These are phyloP conservation scores for Sordariomycetes sp. DNA, from an alignment of 2,329 filamentous ascomycete genomes.

Conservation along the genomic window DNA sequence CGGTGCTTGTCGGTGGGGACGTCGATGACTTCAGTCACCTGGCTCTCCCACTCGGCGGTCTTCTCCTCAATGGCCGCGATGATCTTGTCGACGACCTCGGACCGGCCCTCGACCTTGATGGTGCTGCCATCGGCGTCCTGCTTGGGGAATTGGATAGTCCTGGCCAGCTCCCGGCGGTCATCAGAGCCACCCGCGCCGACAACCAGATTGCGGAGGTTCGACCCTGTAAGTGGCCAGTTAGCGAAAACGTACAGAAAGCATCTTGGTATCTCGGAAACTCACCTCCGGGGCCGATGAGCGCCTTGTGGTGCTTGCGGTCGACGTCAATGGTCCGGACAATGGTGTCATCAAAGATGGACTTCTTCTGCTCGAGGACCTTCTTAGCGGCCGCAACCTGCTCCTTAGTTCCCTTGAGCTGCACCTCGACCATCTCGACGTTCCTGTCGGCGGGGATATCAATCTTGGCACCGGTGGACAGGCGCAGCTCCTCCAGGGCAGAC, in stretches of 20 bases:
- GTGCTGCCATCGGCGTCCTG: slow-evolving; percentile 68
- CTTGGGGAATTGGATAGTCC: slow-evolving; percentile 90
- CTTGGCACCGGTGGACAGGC: slow-evolving; percentile 70
- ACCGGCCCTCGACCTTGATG: slow-evolving; percentile 80
- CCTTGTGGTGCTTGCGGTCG: slow-evolving; percentile 87
- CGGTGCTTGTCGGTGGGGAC: slow-evolving; percentile 85
- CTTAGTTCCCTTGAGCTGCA: slow-evolving; percentile 87
- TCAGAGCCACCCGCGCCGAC: slow-evolving; percentile 79
- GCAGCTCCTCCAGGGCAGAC: slow-evolving; percentile 79
- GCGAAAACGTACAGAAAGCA: slow-evolving; percentile 4
- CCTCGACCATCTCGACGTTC: slow-evolving; percentile 66
- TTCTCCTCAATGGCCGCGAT: slow-evolving; percentile 68
- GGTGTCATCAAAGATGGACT: slow-evolving; percentile 80
- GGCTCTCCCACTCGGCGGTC: slow-evolving; percentile 71
- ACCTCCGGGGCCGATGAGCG: slow-evolving; percentile 82
- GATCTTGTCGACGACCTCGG: slow-evolving; percentile 79
- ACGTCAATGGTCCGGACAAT: slow-evolving; percentile 73
- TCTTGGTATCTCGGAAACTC: slow-evolving; percentile 23
- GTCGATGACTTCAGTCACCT: slow-evolving; percentile 66
- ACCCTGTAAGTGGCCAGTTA: slow-evolving; percentile 36
- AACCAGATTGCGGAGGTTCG: slow-evolving; percentile 78
- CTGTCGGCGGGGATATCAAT: slow-evolving; percentile 82
- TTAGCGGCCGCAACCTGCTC: slow-evolving; percentile 82
- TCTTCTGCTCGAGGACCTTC: slow-evolving; percentile 78
- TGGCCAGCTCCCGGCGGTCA: slow-evolving; percentile 69